Conservation (phyloP, 768 basidiomycete genomes). For the Mrakia hoshinonis region DNA sequence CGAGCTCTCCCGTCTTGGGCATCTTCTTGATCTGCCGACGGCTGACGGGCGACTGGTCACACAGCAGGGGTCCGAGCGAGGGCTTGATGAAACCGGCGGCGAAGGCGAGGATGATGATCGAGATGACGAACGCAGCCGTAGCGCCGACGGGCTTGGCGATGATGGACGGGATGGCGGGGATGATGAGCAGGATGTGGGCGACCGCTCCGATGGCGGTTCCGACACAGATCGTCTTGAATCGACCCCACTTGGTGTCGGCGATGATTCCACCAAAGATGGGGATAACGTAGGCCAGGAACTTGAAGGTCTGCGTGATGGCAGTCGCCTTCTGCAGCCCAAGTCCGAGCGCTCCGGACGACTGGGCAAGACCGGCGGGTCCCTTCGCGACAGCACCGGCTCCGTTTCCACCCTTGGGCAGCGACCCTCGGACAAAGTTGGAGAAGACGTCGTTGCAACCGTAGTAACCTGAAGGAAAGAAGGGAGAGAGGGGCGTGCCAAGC, state of each 20-base stretch:
- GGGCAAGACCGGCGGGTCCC: not conserved
- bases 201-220: conserved; percentile 20
- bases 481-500: not conserved
- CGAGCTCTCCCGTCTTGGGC: conserved; percentile 16
- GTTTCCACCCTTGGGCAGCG: conserved; percentile 36
- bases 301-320: conserved; percentile 32
- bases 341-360: conserved; percentile 4
- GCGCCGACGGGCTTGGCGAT: conserved; percentile 19
- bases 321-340: conserved; percentile 35
- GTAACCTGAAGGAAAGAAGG: not conserved
- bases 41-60: conserved; percentile 13
- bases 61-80: conserved; percentile 3
- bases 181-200: conserved; percentile 23
- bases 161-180: conserved; percentile 23
- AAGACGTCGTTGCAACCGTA: conserved; percentile 30
- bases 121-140: conserved; percentile 24
- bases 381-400: conserved; percentile 31
- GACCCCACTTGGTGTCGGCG: conserved; percentile 39
- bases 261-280: conserved; percentile 37
- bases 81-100: conserved; percentile 26
- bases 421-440: conserved; percentile 35
- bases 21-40: conserved; percentile 4
- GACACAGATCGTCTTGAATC: conserved; percentile 19
- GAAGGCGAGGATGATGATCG: conserved; percentile 16
- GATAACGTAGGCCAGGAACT: conserved; percentile 15